Conservation (phyloP, 164 flowering plant genomes). For the Chimonanthus praecox region DNA sequence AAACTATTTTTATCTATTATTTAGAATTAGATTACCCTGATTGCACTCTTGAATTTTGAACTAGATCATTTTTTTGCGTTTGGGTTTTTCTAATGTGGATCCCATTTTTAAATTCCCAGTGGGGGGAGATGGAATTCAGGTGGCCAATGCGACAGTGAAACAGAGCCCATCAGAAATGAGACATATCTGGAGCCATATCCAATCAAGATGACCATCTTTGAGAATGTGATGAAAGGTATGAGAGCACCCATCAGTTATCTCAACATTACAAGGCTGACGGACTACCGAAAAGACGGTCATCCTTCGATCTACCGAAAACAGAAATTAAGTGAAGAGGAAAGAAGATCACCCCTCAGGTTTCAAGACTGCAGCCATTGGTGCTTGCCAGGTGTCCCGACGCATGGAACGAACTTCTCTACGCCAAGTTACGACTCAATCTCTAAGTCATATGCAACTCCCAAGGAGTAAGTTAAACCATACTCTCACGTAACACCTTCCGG, state of each 20-base stretch:
- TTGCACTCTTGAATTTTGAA: no score
- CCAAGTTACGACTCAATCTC: constrained; percentile 6
- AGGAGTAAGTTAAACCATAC: no score
- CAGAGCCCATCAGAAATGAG: constrained; percentile 69
- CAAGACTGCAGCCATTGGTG: constrained; percentile 99
- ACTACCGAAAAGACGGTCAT: constrained; percentile 87
- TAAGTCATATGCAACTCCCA: no score
- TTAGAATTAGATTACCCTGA: no score
- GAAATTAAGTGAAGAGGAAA: constrained; percentile 40
- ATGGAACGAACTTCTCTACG: constrained; percentile 91
- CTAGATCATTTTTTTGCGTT: no score
- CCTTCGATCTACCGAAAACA: constrained; percentile 80
- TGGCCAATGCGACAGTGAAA: constrained; percentile 77
- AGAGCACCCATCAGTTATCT: constrained; percentile 53
- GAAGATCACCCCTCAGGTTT: constrained; percentile 39
- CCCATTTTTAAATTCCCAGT: constrained; percentile 24
- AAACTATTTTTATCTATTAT: no score
- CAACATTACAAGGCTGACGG: constrained; percentile 78
- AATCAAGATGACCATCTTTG: constrained; percentile 63
- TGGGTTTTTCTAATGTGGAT: no score
- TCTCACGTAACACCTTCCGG: no score
- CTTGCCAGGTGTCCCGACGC: constrained; percentile 88
- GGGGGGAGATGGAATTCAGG: constrained; percentile 99
- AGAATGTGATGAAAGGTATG: constrained; percentile 60
- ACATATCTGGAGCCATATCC: constrained; percentile 57